Base-by-base conservation (phyloP, 1,284 basidiomycete genomes). In the Ceratobasidium papillatum region DNA sequence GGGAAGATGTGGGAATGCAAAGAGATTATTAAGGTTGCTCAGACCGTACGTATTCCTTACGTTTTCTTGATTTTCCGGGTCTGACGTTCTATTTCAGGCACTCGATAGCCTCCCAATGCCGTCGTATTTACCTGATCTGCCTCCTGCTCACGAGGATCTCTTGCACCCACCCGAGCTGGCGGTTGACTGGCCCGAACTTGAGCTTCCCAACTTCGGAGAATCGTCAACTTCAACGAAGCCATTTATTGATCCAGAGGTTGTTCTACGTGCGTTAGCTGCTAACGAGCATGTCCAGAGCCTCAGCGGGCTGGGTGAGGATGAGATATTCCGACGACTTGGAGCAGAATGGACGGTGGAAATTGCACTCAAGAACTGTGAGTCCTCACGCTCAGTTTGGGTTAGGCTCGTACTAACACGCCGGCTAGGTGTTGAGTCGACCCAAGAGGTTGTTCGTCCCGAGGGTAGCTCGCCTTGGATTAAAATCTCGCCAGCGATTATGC, bases 401-500 rank as follows among this genome's bases (percentile, higher is more conserved):
- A 36, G 27, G 12, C 25, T 72, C 63, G 52, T 17, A n/a, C 65
- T 22, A 32, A 61, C 32, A 51, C 30, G 19, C 61, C 52, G 62
- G 38, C 27, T 75, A 91, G 88, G 89, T 71, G 84, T 91, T 62
- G 91, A 93, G 80, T 84, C 84, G 72, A 85, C 87, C 58, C 84
- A 87, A 8, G 84, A 83, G n/a, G 88, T 88, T 51, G 84, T 89
- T 19, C 87, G 87, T 45, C 91, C 93, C 77, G 76, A 79, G 7
- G 89, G 88, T 32, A 83, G 89, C 58, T 89, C 91, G 0, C 89
- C 91, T 3, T 85, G 94, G 64, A 86, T 93, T 75, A 93, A 90
- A 80, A 88, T 94, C 43, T 91, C 92, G 1, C 92, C 91, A 51
- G 89, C 91, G 17, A 84, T 96, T 75, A 95, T 95, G 93, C 91